phyloP scores from a whole-genome alignment of 2,329 filamentous ascomycete genomes.

The Arthrocladium fulminans region DNA sequence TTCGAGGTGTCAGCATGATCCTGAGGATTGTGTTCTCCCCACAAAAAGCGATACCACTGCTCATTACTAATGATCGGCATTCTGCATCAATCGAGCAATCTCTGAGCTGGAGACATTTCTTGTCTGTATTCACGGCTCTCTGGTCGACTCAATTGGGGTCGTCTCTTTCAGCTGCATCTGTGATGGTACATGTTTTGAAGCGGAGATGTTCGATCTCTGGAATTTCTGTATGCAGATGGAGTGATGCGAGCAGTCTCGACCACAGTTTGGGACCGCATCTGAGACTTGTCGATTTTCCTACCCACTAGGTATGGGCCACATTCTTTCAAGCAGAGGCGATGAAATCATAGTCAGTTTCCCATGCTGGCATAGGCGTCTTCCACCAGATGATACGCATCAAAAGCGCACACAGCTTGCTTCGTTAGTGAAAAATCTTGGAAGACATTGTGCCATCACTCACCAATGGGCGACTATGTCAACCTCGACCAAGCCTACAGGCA shows the following conservation, averaged over 20 bases:
- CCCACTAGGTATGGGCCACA: not conserved
- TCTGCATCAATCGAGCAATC: not conserved
- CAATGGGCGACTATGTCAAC: constrained; percentile 29
- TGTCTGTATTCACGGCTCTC: not conserved
- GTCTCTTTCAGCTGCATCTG: not conserved
- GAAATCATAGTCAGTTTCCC: not conserved
- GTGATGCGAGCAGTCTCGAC: not conserved
- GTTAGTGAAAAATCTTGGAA: not conserved
- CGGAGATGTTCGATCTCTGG: not conserved
- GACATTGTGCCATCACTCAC: not conserved
- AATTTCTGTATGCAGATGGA: not conserved
- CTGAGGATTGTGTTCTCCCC: not conserved
- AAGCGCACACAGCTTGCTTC: constrained; percentile 24
- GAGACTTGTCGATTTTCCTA: not conserved
- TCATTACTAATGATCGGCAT: not conserved
- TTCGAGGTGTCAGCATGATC: not conserved
- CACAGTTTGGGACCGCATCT: not conserved
- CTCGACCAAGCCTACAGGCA: constrained; percentile 29
- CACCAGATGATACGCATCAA: constrained; percentile 24
- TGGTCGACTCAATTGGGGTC: not conserved
- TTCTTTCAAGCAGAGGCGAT: not conserved
- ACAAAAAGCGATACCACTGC: not conserved
- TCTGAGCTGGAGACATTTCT: not conserved
- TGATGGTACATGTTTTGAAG: not conserved
- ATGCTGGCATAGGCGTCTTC: constrained; percentile 4